Evolutionary conservation across 768 basidiomycete species (phyloP), one percentile per base, ranked within the genome.

Genomic region (Mycena indigotica): DNA sequence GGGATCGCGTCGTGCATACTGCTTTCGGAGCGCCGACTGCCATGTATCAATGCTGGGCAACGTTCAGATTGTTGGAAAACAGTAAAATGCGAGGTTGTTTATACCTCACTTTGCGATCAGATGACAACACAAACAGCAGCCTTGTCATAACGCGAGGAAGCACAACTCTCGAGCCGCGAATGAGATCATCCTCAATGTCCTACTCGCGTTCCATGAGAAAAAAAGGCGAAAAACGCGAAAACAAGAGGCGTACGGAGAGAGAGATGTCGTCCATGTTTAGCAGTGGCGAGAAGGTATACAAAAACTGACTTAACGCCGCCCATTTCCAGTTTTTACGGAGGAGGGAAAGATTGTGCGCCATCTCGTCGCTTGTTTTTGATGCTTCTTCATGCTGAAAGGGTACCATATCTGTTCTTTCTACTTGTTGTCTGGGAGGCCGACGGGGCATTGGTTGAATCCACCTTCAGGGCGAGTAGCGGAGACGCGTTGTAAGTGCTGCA

Each of bases 261-360:
- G 89, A 78, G 60, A 94, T 82, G 66, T 91, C 89, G 41, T 81
- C 73, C 76, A 89, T 80, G 35, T 84, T 78, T 62, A 95, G 83
- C 55, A 95, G 78, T 50, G 82, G 81, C 48, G 82, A 79, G 75
- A 95, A 96, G 25, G 89, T 93, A 71, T 82, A 88, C 74, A 92
- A 88, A 80, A 96, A 95, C 70, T 95, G 93, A 72, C 84, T 83
- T 72, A 95, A 89, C 24, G 88, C 89, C 4, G 94, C 94, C 93
- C 93, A 96, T 79, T 90, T 87, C 92, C 92, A 95, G 62, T 93
- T 84, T 56, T 77, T 85, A 55, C 94, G 81, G 51, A 97, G 86
- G 8, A 44, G 13, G 23, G 23, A 21, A 23, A 44, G 6, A 13
- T 44, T 13, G 15, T 44, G 12, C 21, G 41, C 12, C 15, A 19